Evolutionary conservation across 352 stramenopile genomes (phyloP).

Genomic region (Phytophthora syringae): DNA sequence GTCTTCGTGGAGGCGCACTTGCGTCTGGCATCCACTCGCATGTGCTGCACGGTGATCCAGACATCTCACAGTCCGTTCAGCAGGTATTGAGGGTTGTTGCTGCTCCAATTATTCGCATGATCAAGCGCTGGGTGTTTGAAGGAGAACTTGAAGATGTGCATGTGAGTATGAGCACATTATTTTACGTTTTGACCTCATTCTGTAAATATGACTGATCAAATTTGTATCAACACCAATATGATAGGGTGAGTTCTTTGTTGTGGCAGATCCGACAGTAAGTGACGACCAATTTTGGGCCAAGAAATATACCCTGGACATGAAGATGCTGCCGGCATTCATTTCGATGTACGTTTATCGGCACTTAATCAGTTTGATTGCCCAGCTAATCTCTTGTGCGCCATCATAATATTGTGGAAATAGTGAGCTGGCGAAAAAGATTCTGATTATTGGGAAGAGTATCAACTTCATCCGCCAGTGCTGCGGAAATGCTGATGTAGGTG

Average conservation of each 20-base stretch:
- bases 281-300: slow-evolving; percentile 88
- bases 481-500: slow-evolving; percentile 85
- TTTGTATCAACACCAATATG: slow-evolving; percentile 1
- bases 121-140: slow-evolving; percentile 90
- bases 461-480: slow-evolving; percentile 98
- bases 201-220: background rate
- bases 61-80: slow-evolving; percentile 73
- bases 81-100: slow-evolving; percentile 82
- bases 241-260: slow-evolving; percentile 90
- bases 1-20: slow-evolving; percentile 86
- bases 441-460: slow-evolving; percentile 98
- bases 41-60: slow-evolving; percentile 91
- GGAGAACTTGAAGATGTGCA: slow-evolving; percentile 86
- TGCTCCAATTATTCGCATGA: slow-evolving; percentile 87
- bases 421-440: slow-evolving; percentile 93
- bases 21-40: slow-evolving; percentile 92
- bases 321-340: slow-evolving; percentile 91
- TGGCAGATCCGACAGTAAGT: slow-evolving; percentile 67
- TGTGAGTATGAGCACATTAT: slow-evolving; percentile 43
- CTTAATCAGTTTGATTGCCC: background rate
- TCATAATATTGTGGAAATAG: slow-evolving; percentile 36
- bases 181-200: background rate
- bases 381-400: background rate
- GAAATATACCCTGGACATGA: slow-evolving; percentile 85
- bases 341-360: slow-evolving; percentile 54